Percentiles rank a stretch among this genome's conserved stretches.
These are phyloP conservation scores for Metschnikowia lunata DNA, from an alignment of 805 yeast species.

Conservation along the genomic window DNA sequence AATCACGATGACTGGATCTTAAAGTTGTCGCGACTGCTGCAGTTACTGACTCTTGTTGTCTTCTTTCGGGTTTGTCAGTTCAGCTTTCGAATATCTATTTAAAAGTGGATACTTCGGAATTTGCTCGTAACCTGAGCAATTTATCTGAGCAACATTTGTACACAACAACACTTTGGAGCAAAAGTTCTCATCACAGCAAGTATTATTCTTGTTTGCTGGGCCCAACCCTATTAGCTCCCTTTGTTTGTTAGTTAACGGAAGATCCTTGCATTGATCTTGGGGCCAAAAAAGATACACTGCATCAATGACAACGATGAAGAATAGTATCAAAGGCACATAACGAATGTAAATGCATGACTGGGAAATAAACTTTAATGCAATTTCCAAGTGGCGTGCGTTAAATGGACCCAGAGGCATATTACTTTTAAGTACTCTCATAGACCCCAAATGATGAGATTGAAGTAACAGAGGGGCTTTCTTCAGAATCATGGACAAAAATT, in stretches of 20 bases:
- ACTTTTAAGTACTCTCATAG: neutral
- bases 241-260: slow-evolving; percentile 46
- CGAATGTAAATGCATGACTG: neutral
- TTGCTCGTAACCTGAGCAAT: no score
- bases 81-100: no score
- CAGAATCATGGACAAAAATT: slow-evolving; percentile 18
- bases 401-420: no score
- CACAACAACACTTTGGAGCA: no score
- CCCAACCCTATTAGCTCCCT: slow-evolving; percentile 43
- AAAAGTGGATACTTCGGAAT: no score
- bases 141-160: no score
- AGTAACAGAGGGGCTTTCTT: slow-evolving; percentile 2
- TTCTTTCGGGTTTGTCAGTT: no score
- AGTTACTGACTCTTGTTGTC: no score
- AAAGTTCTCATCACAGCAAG: no score
- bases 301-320: slow-evolving; percentile 25
- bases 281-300: slow-evolving; percentile 31
- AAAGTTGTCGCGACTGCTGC: no score
- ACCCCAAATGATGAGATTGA: neutral
- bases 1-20: no score
- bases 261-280: slow-evolving; percentile 48
- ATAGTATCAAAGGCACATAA: slow-evolving; percentile 13
- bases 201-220: neutral
- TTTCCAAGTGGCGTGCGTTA: neutral
- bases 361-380: neutral